Conservation (phyloP, 257 asterid species). For the Solanum ahanhuiri region DNA sequence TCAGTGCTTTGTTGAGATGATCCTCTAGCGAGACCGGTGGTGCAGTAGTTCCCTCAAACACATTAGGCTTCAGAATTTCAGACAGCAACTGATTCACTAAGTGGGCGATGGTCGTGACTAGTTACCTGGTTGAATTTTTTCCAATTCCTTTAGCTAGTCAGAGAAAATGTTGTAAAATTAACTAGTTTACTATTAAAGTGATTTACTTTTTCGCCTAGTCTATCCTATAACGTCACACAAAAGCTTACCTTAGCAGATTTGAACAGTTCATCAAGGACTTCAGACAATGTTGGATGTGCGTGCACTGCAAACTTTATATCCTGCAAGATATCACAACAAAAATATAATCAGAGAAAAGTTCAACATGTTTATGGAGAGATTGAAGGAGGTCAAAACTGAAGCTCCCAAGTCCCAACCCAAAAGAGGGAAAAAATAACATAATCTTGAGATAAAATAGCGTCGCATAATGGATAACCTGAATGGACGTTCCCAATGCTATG, state of each 20-base stretch:
- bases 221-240: not conserved
- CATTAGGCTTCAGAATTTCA: not conserved
- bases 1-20: too few relatives aligned
- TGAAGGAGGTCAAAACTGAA: not conserved
- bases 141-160: not conserved
- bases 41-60: not conserved
- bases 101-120: not conserved
- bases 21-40: not conserved
- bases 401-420: not conserved
- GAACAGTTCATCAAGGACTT: conserved; percentile 84
- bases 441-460: not conserved
- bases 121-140: not conserved
- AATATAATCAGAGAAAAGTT: not conserved
- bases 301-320: conserved; percentile 81
- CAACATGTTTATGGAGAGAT: not conserved
- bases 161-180: not conserved
- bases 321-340: conserved; percentile 24
- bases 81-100: not conserved
- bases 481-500: conserved; percentile 69
- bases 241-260: conserved; percentile 68
- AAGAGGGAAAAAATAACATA: not conserved
- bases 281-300: conserved; percentile 93
- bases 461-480: conserved; percentile 37
- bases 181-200: not conserved
- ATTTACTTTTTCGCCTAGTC: not conserved